A percentile compares a stretch with the other conserved stretches of the same genome.
These are phyloP conservation scores for Blastobotrys parvus DNA, from an alignment of 805 yeast species.

Conservation along the genomic window DNA sequence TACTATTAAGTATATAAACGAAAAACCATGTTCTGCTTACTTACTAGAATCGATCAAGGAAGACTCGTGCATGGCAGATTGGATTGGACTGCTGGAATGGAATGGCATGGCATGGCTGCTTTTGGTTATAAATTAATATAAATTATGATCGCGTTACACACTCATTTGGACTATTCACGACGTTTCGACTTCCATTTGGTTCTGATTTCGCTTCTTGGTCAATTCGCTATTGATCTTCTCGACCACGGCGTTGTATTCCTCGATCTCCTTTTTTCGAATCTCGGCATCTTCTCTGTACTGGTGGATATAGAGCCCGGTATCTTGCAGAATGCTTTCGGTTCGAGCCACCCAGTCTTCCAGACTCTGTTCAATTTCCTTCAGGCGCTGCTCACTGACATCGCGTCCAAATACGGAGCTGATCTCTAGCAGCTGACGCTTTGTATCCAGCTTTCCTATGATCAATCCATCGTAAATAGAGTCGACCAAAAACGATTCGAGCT, in stretches of 20 bases:
- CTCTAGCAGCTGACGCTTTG: conserved; percentile 14
- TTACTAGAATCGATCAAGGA: too few species aligned
- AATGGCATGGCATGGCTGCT: too few species aligned
- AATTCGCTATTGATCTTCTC: background rate
- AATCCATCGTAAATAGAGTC: conserved; percentile 19
- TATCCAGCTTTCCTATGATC: conserved; percentile 20
- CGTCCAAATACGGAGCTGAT: conserved; percentile 15
- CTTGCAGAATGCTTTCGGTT: conserved; percentile 5
- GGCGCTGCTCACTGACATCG: conserved; percentile 14
- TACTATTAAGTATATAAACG: too few species aligned
- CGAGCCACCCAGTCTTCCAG: conserved; percentile 10
- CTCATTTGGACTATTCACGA: too few species aligned
- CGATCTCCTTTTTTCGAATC: background rate
- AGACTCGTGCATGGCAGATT: too few species aligned
- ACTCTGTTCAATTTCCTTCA: conserved; percentile 10
- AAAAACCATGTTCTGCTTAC: too few species aligned
- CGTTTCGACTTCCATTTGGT: background rate
- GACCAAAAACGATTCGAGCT: conserved; percentile 19
- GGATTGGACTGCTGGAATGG: too few species aligned
- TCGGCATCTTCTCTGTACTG: background rate
- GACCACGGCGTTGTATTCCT: background rate
- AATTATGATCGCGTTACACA: too few species aligned
- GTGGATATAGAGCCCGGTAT: background rate
- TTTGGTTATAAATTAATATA: too few species aligned
- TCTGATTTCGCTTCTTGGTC: background rate